Percentiles rank a stretch among this genome's conserved stretches.
These are phyloP conservation scores for Fusarium staphyleae DNA, from an alignment of 2,329 filamentous ascomycete species.

Conservation along the genomic window DNA sequence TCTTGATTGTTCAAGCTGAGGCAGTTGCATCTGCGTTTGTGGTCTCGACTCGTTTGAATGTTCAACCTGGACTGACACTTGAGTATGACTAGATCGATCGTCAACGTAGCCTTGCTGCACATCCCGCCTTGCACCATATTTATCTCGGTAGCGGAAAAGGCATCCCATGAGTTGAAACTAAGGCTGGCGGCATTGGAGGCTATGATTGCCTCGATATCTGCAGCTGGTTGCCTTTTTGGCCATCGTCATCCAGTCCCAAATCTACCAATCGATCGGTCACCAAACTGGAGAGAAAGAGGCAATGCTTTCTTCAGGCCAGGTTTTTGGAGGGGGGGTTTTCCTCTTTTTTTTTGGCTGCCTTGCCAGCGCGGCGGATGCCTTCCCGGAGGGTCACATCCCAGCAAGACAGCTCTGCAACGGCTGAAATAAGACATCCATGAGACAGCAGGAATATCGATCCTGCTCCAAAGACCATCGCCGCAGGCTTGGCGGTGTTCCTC, in stretches of 20 bases:
- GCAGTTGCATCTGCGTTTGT: conserved; percentile 15
- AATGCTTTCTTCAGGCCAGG: conserved; percentile 6
- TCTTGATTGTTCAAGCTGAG: conserved; percentile 10
- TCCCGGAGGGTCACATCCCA: conserved; percentile 11
- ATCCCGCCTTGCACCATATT: not conserved
- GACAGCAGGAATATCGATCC: not conserved
- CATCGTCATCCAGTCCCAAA: not conserved
- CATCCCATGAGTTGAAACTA: conserved; percentile 5
- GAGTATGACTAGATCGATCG: conserved; percentile 16
- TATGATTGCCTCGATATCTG: conserved; percentile 7
- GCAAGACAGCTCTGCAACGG: conserved; percentile 21
- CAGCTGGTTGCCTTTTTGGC: conserved; percentile 17
- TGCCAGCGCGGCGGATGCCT: conserved; percentile 8
- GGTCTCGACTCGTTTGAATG: conserved; percentile 7
- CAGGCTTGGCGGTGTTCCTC: conserved; percentile 16
- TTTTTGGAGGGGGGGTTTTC: too few relatives aligned
- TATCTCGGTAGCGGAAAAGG: not conserved
- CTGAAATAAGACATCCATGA: conserved; percentile 6
- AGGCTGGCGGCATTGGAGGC: conserved; percentile 19
- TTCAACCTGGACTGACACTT: conserved; percentile 25
- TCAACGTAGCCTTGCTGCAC: not conserved
- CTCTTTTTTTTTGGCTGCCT: conserved; percentile 1
- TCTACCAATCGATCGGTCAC: too few relatives aligned
- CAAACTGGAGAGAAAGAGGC: conserved; percentile 2
- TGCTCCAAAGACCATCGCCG: conserved; percentile 5